Base-by-base conservation (phyloP, 345 rosid genomes). In the Orychophragmus violaceus region DNA sequence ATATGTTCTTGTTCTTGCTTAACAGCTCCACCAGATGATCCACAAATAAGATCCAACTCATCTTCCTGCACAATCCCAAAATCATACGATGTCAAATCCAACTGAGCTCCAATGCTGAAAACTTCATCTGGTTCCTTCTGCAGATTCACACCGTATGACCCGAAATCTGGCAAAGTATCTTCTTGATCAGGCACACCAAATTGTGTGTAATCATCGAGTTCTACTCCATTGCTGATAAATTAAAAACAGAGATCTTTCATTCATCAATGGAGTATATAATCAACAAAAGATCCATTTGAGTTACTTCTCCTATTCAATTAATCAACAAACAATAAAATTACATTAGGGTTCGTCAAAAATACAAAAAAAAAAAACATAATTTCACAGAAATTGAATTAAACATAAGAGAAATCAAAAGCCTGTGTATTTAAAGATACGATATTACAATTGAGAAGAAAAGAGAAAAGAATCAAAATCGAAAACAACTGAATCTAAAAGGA, bases 11-110 rank as follows among this genome's bases (percentile, higher is more conserved):
- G 68, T 45, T 78, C 75, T 42, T 55, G 79, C 52, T 69, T 68
- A 29, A 68, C 62, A 62, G 23, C 49, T 28, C 71, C 81, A 74
- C 57, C 53, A 25, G 79, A 75, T 53, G 82, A 70, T 30, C 58
- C 60, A 41, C 81, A 77, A 23, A 73, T 79, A 55, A 68, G 33
- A 24, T 68, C 82, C 37, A 28, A 39, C 22, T 66, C 77, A 13
- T 74, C 68, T 42, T 60, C 62, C 42, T 53, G 72, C 33, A 49
- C 33, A 66, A 17, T 8, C 6, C 62, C 68, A 73, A 67, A 66
- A 24, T 25, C 59, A 17, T 14, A 71, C 6, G 76, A 54, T 0
- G 48, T 9, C 16, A 72, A 64, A 55, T 72, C 71, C 49, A 27
- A 29, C n/a, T 72, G 65, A 39, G 11, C 19, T 61, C 36, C 74